Evolutionary conservation across 768 basidiomycete genomes (phyloP), one percentile per base, ranked within the genome.

Genomic region (Leccinum obscurum): DNA sequence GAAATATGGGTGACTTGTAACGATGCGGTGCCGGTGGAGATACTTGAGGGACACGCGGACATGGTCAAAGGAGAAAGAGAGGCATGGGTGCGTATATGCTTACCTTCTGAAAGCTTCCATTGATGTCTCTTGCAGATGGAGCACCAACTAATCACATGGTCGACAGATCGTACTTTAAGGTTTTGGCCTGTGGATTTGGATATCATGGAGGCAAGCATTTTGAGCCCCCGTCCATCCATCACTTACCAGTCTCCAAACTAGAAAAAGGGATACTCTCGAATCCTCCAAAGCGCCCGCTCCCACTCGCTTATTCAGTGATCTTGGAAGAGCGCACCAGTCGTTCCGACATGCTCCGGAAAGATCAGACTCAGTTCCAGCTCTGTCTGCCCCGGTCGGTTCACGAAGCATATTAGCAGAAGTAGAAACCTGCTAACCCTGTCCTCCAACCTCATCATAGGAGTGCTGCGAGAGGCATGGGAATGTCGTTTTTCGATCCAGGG

Each of bases 21-120:
- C 49, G 63, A 67, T 34, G 44, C 48, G 41, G 63, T 57, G 13
- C 86, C 88, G 1, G 85, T 93, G 6, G 86, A 90, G 64, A 77
- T 80, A 7, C 96, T 95, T 64, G 89, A 92, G 65, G 95, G 93
- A 0, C 94, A 96, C 74, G 83, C 86, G 0, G 93, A 96, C 63
- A 92, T 95, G 2, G 96, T 98, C n/a, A 97, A 96, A 68, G 97
- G 97, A 79, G 97, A 61, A 85, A 81, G 68, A 83, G 88, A 3
- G 82, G 81, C 6, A 66, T 76, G 62, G 85, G 88, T 86, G 20
- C 74, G 70, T 54, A 10, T 39, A 1, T 32, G 1, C 4, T 24
- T 4, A 2, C 15, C n/a, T 15, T 32, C 5, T 17, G 5, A n/a
- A 41, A 13, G 32, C 8, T 39, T 32, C 46, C 14, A 2, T 30